Conservation (phyloP, 805 yeast genomes). For the Suhomyces emberorum region DNA sequence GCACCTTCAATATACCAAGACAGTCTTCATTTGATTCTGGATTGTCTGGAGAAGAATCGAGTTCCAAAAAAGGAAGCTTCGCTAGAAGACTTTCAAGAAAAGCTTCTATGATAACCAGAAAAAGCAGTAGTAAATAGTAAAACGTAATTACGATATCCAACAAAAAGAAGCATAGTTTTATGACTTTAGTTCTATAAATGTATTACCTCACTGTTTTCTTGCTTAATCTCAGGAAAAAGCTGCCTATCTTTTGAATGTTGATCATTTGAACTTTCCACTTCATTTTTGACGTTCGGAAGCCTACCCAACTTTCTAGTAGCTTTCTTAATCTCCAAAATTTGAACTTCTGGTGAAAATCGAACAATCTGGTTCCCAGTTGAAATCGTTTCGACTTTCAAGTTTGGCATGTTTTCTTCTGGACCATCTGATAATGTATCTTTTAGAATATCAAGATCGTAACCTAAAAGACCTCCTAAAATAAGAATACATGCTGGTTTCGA, state of each 20-base stretch:
- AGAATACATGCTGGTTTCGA: slow-evolving; percentile 84
- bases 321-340: slow-evolving; percentile 24
- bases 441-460: slow-evolving; percentile 45
- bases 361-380: slow-evolving; percentile 53
- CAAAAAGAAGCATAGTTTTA: too few species aligned
- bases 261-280: neutral
- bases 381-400: slow-evolving; percentile 64
- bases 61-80: slow-evolving; percentile 23
- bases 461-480: slow-evolving; percentile 60
- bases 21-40: slow-evolving; percentile 21
- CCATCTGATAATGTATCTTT: slow-evolving; percentile 55
- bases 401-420: slow-evolving; percentile 76
- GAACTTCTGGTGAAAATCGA: slow-evolving; percentile 58
- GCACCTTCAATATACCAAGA: slow-evolving; percentile 14
- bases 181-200: too few species aligned
- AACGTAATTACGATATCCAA: too few species aligned
- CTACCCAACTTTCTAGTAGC: slow-evolving; percentile 6
- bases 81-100: slow-evolving; percentile 32
- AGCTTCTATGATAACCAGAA: slow-evolving; percentile 28
- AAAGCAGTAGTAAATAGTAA: slow-evolving; percentile 12
- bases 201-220: too few species aligned
- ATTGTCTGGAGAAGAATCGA: slow-evolving; percentile 12
- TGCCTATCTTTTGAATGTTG: too few species aligned
- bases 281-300: slow-evolving; percentile 2
- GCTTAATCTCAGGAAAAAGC: too few species aligned